phyloP scores from a whole-genome alignment of 192 early-diverging fungal genomes.

The Geosiphon pyriformis region DNA sequence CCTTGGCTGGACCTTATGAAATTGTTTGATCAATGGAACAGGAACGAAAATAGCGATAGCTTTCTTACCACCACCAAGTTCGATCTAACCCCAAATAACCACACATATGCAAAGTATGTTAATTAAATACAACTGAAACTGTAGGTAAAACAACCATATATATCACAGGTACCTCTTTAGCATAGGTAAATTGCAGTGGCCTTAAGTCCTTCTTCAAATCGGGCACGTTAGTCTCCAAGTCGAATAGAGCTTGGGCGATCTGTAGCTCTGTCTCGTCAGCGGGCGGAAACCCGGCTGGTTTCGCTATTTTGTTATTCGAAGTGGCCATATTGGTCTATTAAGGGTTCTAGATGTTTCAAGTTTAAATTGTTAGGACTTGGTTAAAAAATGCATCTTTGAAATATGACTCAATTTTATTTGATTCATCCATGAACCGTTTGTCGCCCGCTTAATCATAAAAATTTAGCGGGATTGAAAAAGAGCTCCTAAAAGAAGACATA shows the following conservation, averaged over 20 bases:
- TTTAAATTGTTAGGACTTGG: no score
- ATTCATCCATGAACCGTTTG: no score
- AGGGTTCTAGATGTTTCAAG: no score
- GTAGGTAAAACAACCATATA: no score
- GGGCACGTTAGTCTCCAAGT: conserved; percentile 91
- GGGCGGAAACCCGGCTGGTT: conserved; percentile 7
- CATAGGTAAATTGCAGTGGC: conserved; percentile 88
- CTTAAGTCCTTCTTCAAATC: conserved; percentile 97
- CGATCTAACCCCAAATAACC: conserved; percentile 42
- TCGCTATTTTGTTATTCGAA: conserved; percentile 19
- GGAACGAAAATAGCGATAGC: conserved; percentile 97
- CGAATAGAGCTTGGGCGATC: conserved; percentile 93
- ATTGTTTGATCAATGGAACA: conserved; percentile 87
- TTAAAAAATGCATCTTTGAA: no score
- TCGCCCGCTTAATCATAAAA: no score
- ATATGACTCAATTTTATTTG: no score
- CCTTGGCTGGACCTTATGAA: conserved; percentile 95
- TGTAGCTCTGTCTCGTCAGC: conserved; percentile 83
- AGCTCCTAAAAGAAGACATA: no score
- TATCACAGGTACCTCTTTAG: conserved; percentile 91
- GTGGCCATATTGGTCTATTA: background rate
- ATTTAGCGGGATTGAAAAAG: no score
- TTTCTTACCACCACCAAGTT: conserved; percentile 91
- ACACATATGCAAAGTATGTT: background rate
- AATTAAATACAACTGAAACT: background rate